Conservation (phyloP, 2,329 filamentous ascomycete species). For the Beauveria asiatica region DNA sequence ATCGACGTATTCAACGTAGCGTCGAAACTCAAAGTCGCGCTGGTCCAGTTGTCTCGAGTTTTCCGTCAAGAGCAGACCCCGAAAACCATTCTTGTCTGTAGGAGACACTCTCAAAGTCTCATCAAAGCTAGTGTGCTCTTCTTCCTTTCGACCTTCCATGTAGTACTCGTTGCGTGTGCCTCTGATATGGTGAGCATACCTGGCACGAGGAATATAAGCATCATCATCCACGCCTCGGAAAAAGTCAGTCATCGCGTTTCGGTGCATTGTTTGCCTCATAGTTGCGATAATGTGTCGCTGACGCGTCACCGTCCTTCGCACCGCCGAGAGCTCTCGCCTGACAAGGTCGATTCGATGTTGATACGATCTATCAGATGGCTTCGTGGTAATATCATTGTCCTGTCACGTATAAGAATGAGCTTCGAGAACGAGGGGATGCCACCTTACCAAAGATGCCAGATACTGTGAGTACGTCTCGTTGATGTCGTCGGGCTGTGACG, state of each 20-base stretch:
- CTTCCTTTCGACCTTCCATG: constrained; percentile 18
- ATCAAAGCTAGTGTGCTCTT: constrained; percentile 15
- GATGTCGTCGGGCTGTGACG: constrained; percentile 29
- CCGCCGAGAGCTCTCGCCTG: constrained; percentile 31
- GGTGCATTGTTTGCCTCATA: constrained; percentile 18
- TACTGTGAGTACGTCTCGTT: constrained; percentile 34
- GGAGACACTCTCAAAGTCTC: constrained; percentile 26
- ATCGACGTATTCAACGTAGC: constrained; percentile 22
- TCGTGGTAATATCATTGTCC: constrained; percentile 32
- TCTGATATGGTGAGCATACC: background rate
- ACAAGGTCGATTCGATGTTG: constrained; percentile 33
- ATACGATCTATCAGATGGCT: constrained; percentile 31
- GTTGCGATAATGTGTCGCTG: constrained; percentile 24
- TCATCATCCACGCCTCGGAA: constrained; percentile 13
- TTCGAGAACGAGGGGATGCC: background rate
- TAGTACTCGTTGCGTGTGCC: constrained; percentile 6
- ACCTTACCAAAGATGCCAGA: constrained; percentile 31
- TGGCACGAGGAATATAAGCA: background rate
- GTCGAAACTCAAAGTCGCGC: constrained; percentile 25
- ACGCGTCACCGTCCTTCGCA: constrained; percentile 26
- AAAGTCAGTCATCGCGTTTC: constrained; percentile 13
- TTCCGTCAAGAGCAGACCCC: constrained; percentile 31
- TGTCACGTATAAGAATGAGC: constrained; percentile 16
- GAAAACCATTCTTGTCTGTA: constrained; percentile 29
- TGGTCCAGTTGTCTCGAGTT: constrained; percentile 29